Base-by-base conservation (phyloP, 192 early-diverging fungal genomes). In the Backusella tuberculispora region DNA sequence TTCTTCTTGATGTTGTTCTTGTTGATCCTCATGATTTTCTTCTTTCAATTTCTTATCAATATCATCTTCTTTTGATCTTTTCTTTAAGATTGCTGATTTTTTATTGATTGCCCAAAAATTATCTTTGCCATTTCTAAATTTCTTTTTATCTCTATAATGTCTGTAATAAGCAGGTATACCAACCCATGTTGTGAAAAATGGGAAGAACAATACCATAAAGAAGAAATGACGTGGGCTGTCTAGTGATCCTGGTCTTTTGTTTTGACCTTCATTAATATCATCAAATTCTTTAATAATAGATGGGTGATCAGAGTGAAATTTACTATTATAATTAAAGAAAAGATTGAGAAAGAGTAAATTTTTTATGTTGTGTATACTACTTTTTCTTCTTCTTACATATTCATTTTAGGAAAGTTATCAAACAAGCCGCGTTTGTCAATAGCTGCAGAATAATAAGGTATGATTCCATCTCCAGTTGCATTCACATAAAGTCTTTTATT, bases 351-450 rank as follows among this genome's bases (percentile, higher is more conserved):
- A 26, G 26, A 24, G 9, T 12, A 12, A 60, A 60, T 5, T 12
- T 26, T 5, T 3, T 26, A 26, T 26, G 1, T 10, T 43, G 8
- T 43, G 0, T 43, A 2, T 13, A 14, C 0, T 46, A 12, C 6
- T 60, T n/a, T 24, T 26, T n/a, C n/a, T 12, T 10, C 26, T 60
- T 60, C 5, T 60, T 60, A 60, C 53, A 60, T 60, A 5, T 26
- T 60, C 53, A 60, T 60, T 24, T 60, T 60, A 24, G 53, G 53
- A 60, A 60, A 60, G 8, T 19, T 60, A 60, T 60, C 53, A 60
- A 60, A 60, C 9, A 60, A 60, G 53, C 53, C 53, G 13, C 53
- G 53, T 24, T 60, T 60, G 26, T 60, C 53, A 60, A 60, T 60
- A 12, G 53, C 53, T 24, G 21, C 21, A 26, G 53, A 60, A 60